Evolutionary conservation across 768 basidiomycete genomes (phyloP).

Genomic region (Leccinum disarticulatum): DNA sequence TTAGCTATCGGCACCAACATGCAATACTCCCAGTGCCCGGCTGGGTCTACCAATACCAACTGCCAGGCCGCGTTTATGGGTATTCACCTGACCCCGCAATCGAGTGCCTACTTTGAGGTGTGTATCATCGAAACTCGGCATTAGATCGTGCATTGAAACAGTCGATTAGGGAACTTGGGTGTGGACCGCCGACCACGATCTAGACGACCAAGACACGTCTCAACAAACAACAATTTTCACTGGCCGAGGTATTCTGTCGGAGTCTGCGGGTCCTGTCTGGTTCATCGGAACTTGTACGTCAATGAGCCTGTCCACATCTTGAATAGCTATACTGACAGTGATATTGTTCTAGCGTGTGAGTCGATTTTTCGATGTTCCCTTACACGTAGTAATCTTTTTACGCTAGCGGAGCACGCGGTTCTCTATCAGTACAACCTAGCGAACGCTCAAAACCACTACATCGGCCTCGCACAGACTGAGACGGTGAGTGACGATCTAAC

Average conservation of each 20-base stretch:
- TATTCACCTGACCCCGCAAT: conserved; percentile 54
- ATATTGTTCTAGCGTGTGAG: conserved; percentile 20
- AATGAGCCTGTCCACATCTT: neutral
- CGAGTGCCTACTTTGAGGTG: conserved; percentile 66
- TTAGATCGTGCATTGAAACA: neutral
- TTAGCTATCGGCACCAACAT: conserved; percentile 55
- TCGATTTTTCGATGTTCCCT: neutral
- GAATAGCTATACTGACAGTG: conserved; percentile 2
- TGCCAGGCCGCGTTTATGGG: conserved; percentile 68
- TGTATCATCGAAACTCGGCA: neutral
- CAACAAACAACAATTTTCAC: conserved; percentile 54
- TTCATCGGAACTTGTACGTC: conserved; percentile 60
- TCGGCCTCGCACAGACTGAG: conserved; percentile 53
- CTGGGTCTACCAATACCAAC: conserved; percentile 37
- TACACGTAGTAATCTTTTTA: neutral
- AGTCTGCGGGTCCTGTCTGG: conserved; percentile 81
- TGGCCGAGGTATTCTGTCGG: conserved; percentile 72
- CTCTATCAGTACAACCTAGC: conserved; percentile 49
- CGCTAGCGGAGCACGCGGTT: conserved; percentile 43
- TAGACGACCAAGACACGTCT: conserved; percentile 49
- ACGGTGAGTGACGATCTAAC: conserved; percentile 31
- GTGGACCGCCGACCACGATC: conserved; percentile 72
- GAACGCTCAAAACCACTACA: conserved; percentile 46
- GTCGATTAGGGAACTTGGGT: conserved; percentile 64
- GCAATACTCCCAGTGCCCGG: conserved; percentile 42